These are phyloP conservation scores for Sherardia arvensis DNA, from an alignment of 257 asterid genomes.

Conservation along the genomic window DNA sequence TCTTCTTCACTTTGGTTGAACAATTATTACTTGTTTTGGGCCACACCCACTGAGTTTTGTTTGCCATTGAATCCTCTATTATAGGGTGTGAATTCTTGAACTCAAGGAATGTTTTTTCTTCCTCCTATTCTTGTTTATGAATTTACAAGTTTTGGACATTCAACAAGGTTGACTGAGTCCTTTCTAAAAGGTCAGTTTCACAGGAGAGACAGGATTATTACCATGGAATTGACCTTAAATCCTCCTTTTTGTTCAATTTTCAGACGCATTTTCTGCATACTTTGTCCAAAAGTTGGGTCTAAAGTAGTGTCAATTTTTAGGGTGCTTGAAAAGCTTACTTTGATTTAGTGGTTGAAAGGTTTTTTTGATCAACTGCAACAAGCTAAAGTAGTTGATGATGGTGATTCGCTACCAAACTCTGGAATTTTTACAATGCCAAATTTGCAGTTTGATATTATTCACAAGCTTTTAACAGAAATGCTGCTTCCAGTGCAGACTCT, in stretches of 20 bases:
- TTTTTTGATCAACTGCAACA: slow-evolving; percentile 6
- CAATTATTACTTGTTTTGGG: slow-evolving; percentile 32
- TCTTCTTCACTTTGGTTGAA: slow-evolving; percentile 9
- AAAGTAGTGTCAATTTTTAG: slow-evolving; percentile 9
- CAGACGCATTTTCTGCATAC: slow-evolving; percentile 8
- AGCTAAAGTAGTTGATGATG: slow-evolving; percentile 10
- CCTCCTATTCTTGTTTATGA: not conserved
- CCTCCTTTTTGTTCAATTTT: slow-evolving; percentile 15
- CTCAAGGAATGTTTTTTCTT: slow-evolving; percentile 12
- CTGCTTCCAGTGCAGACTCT: slow-evolving; percentile 77
- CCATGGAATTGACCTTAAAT: slow-evolving; percentile 9
- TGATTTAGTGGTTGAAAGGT: slow-evolving; percentile 9
- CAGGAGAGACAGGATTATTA: slow-evolving; percentile 13
- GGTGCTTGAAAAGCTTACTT: slow-evolving; percentile 1
- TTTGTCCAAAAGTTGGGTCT: slow-evolving; percentile 10
- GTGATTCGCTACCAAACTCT: not conserved
- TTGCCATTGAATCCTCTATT: slow-evolving; percentile 2
- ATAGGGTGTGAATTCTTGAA: not conserved
- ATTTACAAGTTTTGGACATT: slow-evolving; percentile 20
- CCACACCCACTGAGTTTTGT: slow-evolving; percentile 39
- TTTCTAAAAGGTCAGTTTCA: not conserved
- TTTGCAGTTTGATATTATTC: not conserved
- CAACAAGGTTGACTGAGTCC: slow-evolving; percentile 18
- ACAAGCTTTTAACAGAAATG: slow-evolving; percentile 43
- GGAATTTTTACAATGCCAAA: too few species aligned